Evolutionary conservation across 2,329 filamentous ascomycete genomes (phyloP), one percentile per base, ranked within the genome.

Genomic region (Fulvia fulva): DNA sequence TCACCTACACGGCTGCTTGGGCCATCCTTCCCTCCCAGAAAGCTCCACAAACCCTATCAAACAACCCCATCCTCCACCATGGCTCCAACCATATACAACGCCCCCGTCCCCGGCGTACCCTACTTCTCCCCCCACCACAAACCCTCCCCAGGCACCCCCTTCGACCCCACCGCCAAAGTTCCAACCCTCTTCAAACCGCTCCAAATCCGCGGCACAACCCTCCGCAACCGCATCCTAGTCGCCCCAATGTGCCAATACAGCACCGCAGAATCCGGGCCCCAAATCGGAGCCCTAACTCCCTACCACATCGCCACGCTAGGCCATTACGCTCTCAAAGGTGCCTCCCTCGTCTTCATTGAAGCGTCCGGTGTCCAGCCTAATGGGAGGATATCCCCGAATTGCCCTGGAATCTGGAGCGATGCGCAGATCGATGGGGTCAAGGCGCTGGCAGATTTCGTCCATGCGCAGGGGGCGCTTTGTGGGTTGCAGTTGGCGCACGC

Each of bases 271-370:
- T 50, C 60, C 6, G 76, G 76, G 0, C 72, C 74, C 3, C 49
- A 69, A 28, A 74, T 70, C 4, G 86, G 92, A 45, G 87, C 92
- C 72, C 76, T 87, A 59, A 91, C 88, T 83, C 88, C 71, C 16
- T 96, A 86, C 82, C 91, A 96, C 71, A 78, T 95, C 54, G 86
- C 90, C 32, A 91, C 96, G 69, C 79, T 93, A 16, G 90, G 91
- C 57, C 86, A 90, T 62, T 91, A 91, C 65, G 83, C 89, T 19
- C 80, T 87, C 55, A 85, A 88, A 61, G 91, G 91, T 16, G 86
- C 89, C 0, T 87, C 84, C 0, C 78, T 96, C 14, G 78, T 87
- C 51, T 83, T 92, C 61, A 80, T 92, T 58, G 92, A 96, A 77
- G 90, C 91, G 34, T 90, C 88, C 0, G 80, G 86, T 26, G 88